These are phyloP conservation scores for Trypanosoma brucei DNA, from an alignment of 208 protist genomes.

Conservation along the genomic window DNA sequence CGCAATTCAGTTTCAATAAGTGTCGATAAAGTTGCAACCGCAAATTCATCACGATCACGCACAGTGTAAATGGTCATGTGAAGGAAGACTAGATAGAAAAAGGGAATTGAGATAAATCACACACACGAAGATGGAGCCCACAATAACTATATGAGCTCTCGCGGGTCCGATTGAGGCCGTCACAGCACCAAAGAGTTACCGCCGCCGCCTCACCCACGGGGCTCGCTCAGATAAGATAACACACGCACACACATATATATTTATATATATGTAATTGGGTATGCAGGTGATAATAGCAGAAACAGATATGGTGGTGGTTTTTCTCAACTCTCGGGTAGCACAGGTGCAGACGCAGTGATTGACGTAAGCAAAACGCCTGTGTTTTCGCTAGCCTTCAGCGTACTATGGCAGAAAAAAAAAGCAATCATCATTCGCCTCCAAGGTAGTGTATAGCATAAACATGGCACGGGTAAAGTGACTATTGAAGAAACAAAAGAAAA, in stretches of 20 bases:
- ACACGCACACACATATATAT: too few species aligned
- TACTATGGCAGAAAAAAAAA: background rate
- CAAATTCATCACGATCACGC: too few species aligned
- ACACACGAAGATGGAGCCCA: background rate
- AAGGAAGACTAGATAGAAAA: background rate
- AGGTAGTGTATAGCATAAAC: too few species aligned
- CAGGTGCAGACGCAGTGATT: slow-evolving; percentile 24
- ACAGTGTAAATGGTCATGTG: too few species aligned
- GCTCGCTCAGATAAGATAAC: background rate
- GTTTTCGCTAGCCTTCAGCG: slow-evolving; percentile 18
- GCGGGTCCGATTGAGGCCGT: slow-evolving; percentile 15
- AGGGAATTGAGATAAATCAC: background rate
- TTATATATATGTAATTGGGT: too few species aligned
- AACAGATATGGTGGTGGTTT: background rate
- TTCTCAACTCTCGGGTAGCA: slow-evolving; percentile 12
- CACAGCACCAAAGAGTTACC: slow-evolving; percentile 3
- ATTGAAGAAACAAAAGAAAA: too few species aligned
- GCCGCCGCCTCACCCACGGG: slow-evolving; percentile 18
- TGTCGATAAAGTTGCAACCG: too few species aligned
- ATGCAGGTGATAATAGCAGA: too few species aligned
- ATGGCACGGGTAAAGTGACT: too few species aligned
- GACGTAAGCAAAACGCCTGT: slow-evolving; percentile 19
- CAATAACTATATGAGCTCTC: slow-evolving; percentile 1
- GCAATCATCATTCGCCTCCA: background rate
- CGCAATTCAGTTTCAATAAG: too few species aligned